Base-by-base conservation (phyloP, 2,329 filamentous ascomycete species). In the Cryphonectria naterciae region DNA sequence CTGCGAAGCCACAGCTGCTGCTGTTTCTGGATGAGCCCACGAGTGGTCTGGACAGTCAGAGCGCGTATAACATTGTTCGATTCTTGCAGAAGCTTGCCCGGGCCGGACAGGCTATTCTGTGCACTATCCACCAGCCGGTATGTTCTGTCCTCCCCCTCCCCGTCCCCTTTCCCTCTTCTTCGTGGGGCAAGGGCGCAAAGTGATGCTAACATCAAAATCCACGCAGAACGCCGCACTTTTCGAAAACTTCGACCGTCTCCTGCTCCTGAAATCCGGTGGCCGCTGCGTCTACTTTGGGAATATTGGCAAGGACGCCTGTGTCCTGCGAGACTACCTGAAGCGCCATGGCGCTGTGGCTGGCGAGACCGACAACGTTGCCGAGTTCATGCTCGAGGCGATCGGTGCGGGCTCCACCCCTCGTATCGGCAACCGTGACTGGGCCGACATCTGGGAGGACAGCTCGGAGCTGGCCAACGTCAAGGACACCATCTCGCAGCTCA, bases 301-400 rank as follows among this genome's bases (percentile, higher is more conserved):
- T 71, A 92, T 97, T 60, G 94, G 94, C 65, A 85, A 89, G 67
- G 93, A 96, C 70, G 93, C 93, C 0, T 82, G 85, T 43, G 84
- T 90, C 28, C 83, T 97, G n/a, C 88, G 94, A 54, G 85, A 87
- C 28, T 91, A 91, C 73, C 84, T 91, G 43, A 82, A 82, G 72
- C 82, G 84, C 19, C 84, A 91, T 68, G 91, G 91, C 2, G 91
- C 91, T 13, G 84, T 88, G 69, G 85, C 87, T 15, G 80, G 82
- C 17, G 82, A 83, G 1, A 86, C 84, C 0, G 87, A 88, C 73
- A 90, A 89, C 75, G 85, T 89, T 8, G 87, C 87, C 22, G 92
- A 96, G 82, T 96, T 92, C 81, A 95, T 96, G 93, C 88, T 97
- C 11, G 93, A 96, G 77, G 92, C 92, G 7, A 91, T 95, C 54